Evolutionary conservation across 495 filamentous ascomycete species (phyloP).

Genomic region (Penicillium canescens): DNA sequence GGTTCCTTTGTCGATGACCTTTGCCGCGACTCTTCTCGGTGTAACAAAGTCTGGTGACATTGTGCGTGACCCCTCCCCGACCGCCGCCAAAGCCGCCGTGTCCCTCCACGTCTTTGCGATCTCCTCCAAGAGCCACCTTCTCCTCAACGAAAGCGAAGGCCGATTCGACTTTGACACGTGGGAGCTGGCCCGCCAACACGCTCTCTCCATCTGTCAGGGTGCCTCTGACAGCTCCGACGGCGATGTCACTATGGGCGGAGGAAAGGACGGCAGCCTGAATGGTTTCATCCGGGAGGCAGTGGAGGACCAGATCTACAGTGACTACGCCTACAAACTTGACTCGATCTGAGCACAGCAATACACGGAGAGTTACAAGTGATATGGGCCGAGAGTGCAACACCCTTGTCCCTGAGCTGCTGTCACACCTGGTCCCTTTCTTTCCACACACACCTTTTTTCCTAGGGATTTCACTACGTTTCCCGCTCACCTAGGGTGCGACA

Average conservation of each 20-base stretch:
- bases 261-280: constrained; percentile 45
- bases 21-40: constrained; percentile 63
- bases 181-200: constrained; percentile 67
- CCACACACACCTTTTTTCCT: not conserved
- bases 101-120: constrained; percentile 80
- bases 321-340: constrained; percentile 43
- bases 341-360: constrained; percentile 29
- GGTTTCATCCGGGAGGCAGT: constrained; percentile 65
- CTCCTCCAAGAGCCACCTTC: constrained; percentile 68
- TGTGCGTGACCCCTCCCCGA: constrained; percentile 54
- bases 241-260: constrained; percentile 43
- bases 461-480: not conserved
- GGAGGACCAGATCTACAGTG: constrained; percentile 43
- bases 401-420: not conserved
- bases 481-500: not conserved
- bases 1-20: constrained; percentile 70
- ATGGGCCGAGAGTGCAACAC: not conserved
- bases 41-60: constrained; percentile 54
- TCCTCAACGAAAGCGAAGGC: constrained; percentile 82
- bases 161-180: constrained; percentile 74
- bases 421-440: not conserved
- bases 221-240: constrained; percentile 38
- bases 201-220: constrained; percentile 62
- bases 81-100: constrained; percentile 54
- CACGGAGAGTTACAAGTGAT: not conserved